Evolutionary conservation across 2,329 filamentous ascomycete genomes (phyloP).

Genomic region (Emmonsiellopsis sp.): DNA sequence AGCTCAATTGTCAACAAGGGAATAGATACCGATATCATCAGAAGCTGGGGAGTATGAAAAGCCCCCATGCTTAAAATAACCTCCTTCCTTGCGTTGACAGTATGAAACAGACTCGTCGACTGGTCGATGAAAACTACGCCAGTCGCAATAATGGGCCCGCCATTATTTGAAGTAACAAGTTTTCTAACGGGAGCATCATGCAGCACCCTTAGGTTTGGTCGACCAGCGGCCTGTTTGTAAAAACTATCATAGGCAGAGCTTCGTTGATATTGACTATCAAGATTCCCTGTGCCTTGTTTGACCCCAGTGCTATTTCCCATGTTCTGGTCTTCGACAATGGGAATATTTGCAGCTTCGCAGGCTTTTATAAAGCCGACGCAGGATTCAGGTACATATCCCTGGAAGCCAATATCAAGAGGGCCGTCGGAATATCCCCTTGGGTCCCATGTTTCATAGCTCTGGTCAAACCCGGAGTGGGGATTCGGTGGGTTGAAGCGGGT

Average conservation of each 20-base stretch:
- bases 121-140: constrained; percentile 22
- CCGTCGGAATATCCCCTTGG: constrained; percentile 13
- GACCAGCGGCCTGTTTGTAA: constrained; percentile 20
- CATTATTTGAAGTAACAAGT: constrained; percentile 13
- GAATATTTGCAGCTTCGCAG: constrained; percentile 20
- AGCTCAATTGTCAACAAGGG: neutral
- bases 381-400: constrained; percentile 19
- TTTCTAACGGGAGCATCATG: constrained; percentile 20
- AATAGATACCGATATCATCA: constrained; percentile 25
- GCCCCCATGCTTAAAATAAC: constrained; percentile 32
- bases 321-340: constrained; percentile 26
- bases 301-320: constrained; percentile 21
- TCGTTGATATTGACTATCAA: constrained; percentile 14
- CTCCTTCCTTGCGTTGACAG: constrained; percentile 18
- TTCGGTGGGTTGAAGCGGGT: constrained; percentile 23
- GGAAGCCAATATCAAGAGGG: constrained; percentile 16
- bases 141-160: constrained; percentile 12
- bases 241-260: constrained; percentile 24
- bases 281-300: constrained; percentile 23
- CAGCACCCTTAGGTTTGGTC: constrained; percentile 22
- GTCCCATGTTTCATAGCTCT: constrained; percentile 22
- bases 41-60: constrained; percentile 29
- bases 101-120: constrained; percentile 14
- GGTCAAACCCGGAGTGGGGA: constrained; percentile 16
- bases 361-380: constrained; percentile 21